Evolutionary conservation across 2,329 filamentous ascomycete genomes (phyloP).

Genomic region (Paraphaeosphaeria sporulosa): DNA sequence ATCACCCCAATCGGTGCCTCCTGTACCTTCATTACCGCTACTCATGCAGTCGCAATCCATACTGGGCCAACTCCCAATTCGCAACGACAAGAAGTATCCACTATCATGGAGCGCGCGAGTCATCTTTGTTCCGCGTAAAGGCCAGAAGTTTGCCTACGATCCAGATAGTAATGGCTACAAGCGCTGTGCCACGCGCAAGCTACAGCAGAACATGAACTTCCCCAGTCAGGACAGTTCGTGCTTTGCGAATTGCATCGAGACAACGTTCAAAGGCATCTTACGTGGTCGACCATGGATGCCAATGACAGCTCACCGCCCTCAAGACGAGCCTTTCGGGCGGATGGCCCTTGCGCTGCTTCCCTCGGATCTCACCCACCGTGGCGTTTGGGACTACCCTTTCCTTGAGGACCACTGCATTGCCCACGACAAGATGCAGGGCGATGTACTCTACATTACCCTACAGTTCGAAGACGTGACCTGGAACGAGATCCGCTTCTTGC

Average conservation of each 20-base stretch:
- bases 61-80: constrained; percentile 45
- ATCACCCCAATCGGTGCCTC: constrained; percentile 30
- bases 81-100: constrained; percentile 48
- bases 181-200: constrained; percentile 48
- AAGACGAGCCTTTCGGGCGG: constrained; percentile 48
- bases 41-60: constrained; percentile 39
- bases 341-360: constrained; percentile 49
- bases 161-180: constrained; percentile 48
- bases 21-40: constrained; percentile 38
- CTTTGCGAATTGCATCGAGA: constrained; percentile 48
- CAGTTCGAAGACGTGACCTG: constrained; percentile 51
- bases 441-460: constrained; percentile 50
- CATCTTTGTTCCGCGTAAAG: constrained; percentile 48
- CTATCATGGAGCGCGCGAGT: constrained; percentile 48
- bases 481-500: constrained; percentile 49
- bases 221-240: constrained; percentile 46
- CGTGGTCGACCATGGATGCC: constrained; percentile 52
- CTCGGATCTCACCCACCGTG: constrained; percentile 41
- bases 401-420: constrained; percentile 52
- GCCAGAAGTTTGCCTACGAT: constrained; percentile 48
- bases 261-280: constrained; percentile 45
- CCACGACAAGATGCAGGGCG: constrained; percentile 52
- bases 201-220: constrained; percentile 49
- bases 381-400: constrained; percentile 51
- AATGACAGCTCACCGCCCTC: constrained; percentile 47